These are phyloP conservation scores for Colletotrichum cereale DNA, from an alignment of 2,329 filamentous ascomycete species.

Conservation along the genomic window DNA sequence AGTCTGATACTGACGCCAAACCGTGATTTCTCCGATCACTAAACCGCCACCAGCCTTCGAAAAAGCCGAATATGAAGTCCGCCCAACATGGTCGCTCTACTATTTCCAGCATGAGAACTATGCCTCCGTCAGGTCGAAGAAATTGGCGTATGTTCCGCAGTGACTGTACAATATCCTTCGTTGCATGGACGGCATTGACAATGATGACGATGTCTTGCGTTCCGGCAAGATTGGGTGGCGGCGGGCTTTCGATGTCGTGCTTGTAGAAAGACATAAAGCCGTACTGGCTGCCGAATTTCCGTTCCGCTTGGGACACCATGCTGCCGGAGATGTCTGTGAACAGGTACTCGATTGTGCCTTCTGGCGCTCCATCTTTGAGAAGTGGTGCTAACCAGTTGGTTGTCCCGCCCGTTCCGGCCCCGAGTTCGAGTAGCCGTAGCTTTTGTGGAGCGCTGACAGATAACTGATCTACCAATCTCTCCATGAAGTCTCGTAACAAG, in stretches of 20 bases:
- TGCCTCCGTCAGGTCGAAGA: slow-evolving; percentile 38
- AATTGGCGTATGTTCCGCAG: slow-evolving; percentile 43
- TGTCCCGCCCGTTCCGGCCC: slow-evolving; percentile 21
- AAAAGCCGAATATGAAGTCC: not conserved
- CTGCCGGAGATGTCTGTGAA: slow-evolving; percentile 55
- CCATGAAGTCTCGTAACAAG: slow-evolving; percentile 5
- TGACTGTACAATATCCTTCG: slow-evolving; percentile 42
- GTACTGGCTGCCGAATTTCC: slow-evolving; percentile 37
- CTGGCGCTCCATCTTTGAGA: slow-evolving; percentile 44
- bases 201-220: slow-evolving; percentile 50
- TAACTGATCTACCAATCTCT: not conserved
- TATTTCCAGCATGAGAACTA: not conserved
- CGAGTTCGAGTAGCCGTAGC: slow-evolving; percentile 13
- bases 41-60: not conserved
- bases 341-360: slow-evolving; percentile 51
- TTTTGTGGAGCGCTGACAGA: not conserved
- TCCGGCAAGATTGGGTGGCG: slow-evolving; percentile 42
- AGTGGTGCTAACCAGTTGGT: slow-evolving; percentile 41
- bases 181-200: slow-evolving; percentile 52
- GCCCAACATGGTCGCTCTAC: not conserved
- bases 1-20: not conserved
- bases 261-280: slow-evolving; percentile 24
- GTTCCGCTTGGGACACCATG: slow-evolving; percentile 47
- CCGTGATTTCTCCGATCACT: not conserved
- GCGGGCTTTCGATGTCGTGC: slow-evolving; percentile 23